Base-by-base conservation (phyloP, 1,139 yeast genomes). In the Casaregolazyma suthepensis region DNA sequence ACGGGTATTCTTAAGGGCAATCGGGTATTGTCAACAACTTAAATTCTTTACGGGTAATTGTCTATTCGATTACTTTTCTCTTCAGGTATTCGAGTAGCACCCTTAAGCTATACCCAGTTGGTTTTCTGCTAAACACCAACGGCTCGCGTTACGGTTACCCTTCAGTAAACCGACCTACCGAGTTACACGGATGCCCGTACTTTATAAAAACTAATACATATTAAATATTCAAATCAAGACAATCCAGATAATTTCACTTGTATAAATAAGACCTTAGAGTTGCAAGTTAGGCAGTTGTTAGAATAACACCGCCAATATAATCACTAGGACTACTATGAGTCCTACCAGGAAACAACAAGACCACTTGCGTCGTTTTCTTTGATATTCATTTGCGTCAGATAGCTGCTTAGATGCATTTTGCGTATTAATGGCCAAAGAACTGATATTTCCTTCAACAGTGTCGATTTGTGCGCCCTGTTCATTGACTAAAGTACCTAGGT, bases 401-500 rank as follows among this genome's bases (percentile, higher is more conserved):
- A 90, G 75, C 63, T 89, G 94, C 29, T 79, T 76, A 38, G 81
- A 77, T 0, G 96, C 96, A 56, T 77, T 79, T 54, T 83, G 85
- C 12, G 89, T 78, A 61, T 87, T 85, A 22, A 75, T 77, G n/a
- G 83, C 81, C 54, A 85, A 72, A 54, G 78, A 81, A 26, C 82
- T 71, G 50, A 90, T 75, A 66, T 89, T 89, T 56, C 85, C 89
- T 63, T 89, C 96, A 17, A 90, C 82, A 0, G 89, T 80, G 65
- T 88, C 96, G 26, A 90, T 77, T 60, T 87, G 91, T 43, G 80
- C 83, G 4, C 96, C 96, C 66, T 90, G 97, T 65, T 87, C 93
- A 52, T 78, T 76, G 1, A 90, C 94, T 61, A 90, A 71, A 44
- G 81, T 78, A 15, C 90, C 90, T 57, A 90, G 71, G 62, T 89